phyloP scores from a whole-genome alignment of 2,329 filamentous ascomycete genomes.

The Balansia obtecta region DNA sequence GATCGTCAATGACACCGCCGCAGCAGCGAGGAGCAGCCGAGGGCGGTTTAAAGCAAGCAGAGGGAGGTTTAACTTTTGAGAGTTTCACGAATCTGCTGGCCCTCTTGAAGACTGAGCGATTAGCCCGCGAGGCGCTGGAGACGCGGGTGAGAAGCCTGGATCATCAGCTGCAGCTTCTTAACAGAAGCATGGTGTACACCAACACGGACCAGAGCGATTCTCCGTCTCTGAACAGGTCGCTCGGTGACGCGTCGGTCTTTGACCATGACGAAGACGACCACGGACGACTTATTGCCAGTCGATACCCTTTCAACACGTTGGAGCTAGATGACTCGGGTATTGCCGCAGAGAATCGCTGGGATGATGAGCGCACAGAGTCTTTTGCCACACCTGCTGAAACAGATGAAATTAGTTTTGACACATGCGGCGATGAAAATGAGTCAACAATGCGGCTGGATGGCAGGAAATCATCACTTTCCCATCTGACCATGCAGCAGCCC shows the following conservation, averaged over 20 bases:
- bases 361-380: constrained; percentile 33
- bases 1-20: constrained; percentile 33
- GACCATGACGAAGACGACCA: constrained; percentile 28
- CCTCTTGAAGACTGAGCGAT: constrained; percentile 44
- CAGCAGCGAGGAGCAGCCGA: constrained; percentile 5
- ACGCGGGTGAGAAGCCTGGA: constrained; percentile 40
- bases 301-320: background rate
- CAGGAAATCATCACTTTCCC: constrained; percentile 51
- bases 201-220: constrained; percentile 14
- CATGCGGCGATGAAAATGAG: constrained; percentile 28
- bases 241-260: constrained; percentile 26
- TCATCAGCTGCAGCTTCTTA: constrained; percentile 35
- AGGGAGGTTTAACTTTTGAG: constrained; percentile 25
- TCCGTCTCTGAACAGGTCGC: constrained; percentile 24
- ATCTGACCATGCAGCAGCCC: constrained; percentile 34
- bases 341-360: constrained; percentile 24
- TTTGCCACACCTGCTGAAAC: constrained; percentile 39
- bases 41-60: constrained; percentile 19
- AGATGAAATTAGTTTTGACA: constrained; percentile 28
- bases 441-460: constrained; percentile 39
- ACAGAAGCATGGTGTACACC: constrained; percentile 20
- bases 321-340: constrained; percentile 24
- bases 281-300: background rate
- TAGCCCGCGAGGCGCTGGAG: constrained; percentile 42
- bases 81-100: constrained; percentile 37